These are phyloP conservation scores for Xylariomycetidae sp. DNA, from an alignment of 2,329 filamentous ascomycete species.

Conservation along the genomic window DNA sequence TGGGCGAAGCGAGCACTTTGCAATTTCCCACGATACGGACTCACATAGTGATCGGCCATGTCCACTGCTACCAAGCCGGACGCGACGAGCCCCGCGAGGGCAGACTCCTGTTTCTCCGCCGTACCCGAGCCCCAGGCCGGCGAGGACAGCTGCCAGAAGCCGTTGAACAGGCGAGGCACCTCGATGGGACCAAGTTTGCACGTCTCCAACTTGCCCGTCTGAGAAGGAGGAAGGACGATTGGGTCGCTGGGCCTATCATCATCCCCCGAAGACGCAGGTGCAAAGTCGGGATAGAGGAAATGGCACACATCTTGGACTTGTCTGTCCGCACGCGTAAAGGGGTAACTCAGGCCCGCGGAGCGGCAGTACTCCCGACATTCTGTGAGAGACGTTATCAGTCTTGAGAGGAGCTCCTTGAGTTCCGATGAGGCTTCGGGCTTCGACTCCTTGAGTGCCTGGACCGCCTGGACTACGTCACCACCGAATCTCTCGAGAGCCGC, in stretches of 20 bases:
- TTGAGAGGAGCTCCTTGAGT: constrained; percentile 14
- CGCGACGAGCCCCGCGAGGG: constrained; percentile 20
- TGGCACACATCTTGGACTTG: constrained; percentile 26
- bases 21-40: neutral
- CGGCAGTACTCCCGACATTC: constrained; percentile 21
- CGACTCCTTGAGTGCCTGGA: constrained; percentile 32
- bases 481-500: constrained; percentile 21
- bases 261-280: neutral
- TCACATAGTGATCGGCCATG: constrained; percentile 34
- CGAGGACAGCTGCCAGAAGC: constrained; percentile 26
- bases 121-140: constrained; percentile 25
- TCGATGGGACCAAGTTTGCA: constrained; percentile 16
- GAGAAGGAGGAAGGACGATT: neutral
- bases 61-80: constrained; percentile 25
- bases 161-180: constrained; percentile 23
- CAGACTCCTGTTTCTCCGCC: constrained; percentile 18
- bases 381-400: constrained; percentile 16
- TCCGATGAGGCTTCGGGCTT: constrained; percentile 11
- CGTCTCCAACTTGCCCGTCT: constrained; percentile 7
- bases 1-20: constrained; percentile 1
- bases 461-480: constrained; percentile 32
- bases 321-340: constrained; percentile 23
- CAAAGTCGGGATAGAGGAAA: constrained; percentile 18
- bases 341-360: constrained; percentile 12
- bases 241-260: neutral